Base-by-base conservation (phyloP, 306 rosid species). In the Aeschynomene evenia region DNA sequence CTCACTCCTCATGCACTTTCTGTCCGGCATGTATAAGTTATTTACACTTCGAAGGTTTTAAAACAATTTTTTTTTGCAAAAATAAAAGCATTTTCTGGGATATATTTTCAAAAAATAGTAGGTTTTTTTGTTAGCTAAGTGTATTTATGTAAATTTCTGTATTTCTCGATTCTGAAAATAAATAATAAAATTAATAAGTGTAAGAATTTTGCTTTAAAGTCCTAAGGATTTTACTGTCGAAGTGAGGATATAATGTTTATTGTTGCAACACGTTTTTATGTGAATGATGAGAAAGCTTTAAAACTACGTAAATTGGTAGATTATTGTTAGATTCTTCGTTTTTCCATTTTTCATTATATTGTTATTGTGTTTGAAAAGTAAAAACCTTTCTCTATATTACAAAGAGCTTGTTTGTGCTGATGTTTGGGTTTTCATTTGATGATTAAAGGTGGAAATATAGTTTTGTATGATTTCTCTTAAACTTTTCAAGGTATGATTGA, bases 191-290 rank as follows among this genome's bases (percentile, higher is more conserved):
- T 21, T 13, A 58, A 4, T 15, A 63, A 45, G 5, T 28, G 3
- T 28, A 28, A 3, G 31, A 28, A 28, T 28, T 28, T 28, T 28
- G 31, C 5, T 28, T 3, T 28, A 0, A 28, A 28, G 31, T 28
- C 31, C 29, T 11, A n/a, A 26, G 76, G 29, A 72, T 22, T 56
- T 54, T 59, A 20, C 65, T 13, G 21, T 65, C 61, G n/a, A 51
- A 65, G 40, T 46, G 40, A 52, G 62, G 24, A 71, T 24, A 59
- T 37, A 34, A 56, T 40, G 48, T 14, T 40, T 40, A 9, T 37
- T 40, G 15, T 11, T 59, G 19, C 61, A 28, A 37, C 22, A 13
- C 33, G 16, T 50, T 57, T 50, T 13, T 52, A 63, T 20, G 3
- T 53, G 72, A 53, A 43, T 18, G 26, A 18, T 31, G 66, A 33